Evolutionary conservation across 2,329 filamentous ascomycete genomes (phyloP), one percentile per base, ranked within the genome.

Genomic region (Alternaria arbusti): DNA sequence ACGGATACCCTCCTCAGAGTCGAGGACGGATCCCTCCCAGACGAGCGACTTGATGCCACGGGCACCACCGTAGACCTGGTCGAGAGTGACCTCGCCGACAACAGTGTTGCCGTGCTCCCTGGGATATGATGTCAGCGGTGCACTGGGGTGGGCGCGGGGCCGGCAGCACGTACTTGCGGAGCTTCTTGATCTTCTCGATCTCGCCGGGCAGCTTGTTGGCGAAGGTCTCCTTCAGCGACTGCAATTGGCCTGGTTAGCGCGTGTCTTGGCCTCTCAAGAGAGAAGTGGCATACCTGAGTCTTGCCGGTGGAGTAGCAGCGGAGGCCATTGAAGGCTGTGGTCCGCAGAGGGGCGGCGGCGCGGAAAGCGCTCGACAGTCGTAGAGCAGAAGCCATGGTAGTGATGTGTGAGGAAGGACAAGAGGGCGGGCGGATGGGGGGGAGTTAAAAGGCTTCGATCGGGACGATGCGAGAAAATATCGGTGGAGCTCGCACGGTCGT

Each of bases 51-150:
- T 99, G 86, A 99, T 97, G 80, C 96, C 95, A 87, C 96, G 95
- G 80, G 96, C 96, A 90, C 96, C 96, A 82, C 96, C 96, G 83
- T 98, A 99, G 81, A 97, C 96, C 87, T 99, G 96, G 88, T 98
- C 96, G 73, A 99, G 92, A 67, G 96, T 99, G 82, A 99, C 93
- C 89, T 98, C 93, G 83, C 96, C 95, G 75, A 99, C 82, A 78
- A 98, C 93, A 87, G 95, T 98, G 87, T 87, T 92, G 82, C 96
- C 96, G 83, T 96, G 89, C 81, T 97, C 95, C 86, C 94, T 97
- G 74, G 60, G 63, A 72, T 70, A 65, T 72, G 46, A 75, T 71
- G 76, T 78, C 67, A 80, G 70, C 66, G 63, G 54, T 57, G 58
- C 64, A 68, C 30, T 59, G 51, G 51, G 54, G 61, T 32, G 63